Evolutionary conservation across 2,329 filamentous ascomycete species (phyloP), one percentile per base, ranked within the genome.

Genomic region (Eurotiales sp.): DNA sequence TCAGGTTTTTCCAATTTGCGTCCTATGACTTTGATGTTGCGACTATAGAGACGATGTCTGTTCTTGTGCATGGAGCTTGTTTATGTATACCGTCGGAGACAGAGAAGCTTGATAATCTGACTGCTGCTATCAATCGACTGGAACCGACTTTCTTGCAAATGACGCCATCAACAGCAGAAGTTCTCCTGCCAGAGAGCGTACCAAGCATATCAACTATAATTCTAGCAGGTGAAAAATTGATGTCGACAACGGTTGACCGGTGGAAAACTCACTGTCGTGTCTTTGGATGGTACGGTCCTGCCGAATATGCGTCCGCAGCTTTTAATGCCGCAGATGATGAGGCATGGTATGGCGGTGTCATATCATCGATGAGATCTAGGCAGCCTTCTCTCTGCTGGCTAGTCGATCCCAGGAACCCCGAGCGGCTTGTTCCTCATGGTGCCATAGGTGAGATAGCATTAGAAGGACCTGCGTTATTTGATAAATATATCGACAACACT

Each of bases 371-470:
- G 3, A 4, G 3, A 8, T 46, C 41, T 12, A 37, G 14, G 3
- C 43, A 39, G 4, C 23, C 25, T 12, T 39, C 25, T 30, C 22
- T 39, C 14, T 44, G 21, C 14, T 53, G 54, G 54, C 41, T 56
- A 22, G 29, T 15, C 10, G 39, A 53, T 30, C 47, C 34, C 2
- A 15, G 39, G 2, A 37, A 48, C 5, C 29, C 41, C 19, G 32
- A 47, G 7, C 23, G 27, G 21, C 50, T 57, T 2, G 22, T 60
- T 3, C 69, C 72, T 1, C 51, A 72, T 8, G 71, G 72, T 4
- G 66, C 65, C 1, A 58, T 72, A 8, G 73, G 72, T 8, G 73
- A 76, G 51, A 59, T 75, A 0, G 36, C 72, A 2, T 57, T 75
- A 2, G 70, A 74, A 54, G 72, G 72, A 0, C 59, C 63, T 1